These are phyloP conservation scores for Fusarium hainanense DNA, from an alignment of 2,329 filamentous ascomycete genomes.

Conservation along the genomic window DNA sequence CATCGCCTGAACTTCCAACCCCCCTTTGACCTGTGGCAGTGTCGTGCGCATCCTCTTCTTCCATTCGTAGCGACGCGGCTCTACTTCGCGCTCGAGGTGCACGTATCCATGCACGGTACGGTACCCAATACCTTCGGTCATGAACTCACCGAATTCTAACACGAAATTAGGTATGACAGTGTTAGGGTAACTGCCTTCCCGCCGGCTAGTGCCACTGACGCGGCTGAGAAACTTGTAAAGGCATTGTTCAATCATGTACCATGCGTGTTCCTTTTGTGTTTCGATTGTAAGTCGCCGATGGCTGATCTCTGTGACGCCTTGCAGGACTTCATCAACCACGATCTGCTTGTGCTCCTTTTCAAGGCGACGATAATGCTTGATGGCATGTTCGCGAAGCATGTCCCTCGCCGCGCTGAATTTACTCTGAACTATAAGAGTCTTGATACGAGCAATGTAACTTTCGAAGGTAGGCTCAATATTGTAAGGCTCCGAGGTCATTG, in stretches of 20 bases:
- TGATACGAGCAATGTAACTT: conserved; percentile 62
- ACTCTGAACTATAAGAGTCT: conserved; percentile 50
- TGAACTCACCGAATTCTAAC: conserved; percentile 50
- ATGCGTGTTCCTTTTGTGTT: conserved; percentile 49
- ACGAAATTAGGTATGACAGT: conserved; percentile 48
- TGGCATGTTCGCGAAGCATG: conserved; percentile 54
- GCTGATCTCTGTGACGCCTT: conserved; percentile 25
- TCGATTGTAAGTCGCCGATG: conserved; percentile 47
- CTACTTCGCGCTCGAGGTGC: conserved; percentile 40
- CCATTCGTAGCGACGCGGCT: conserved; percentile 41
- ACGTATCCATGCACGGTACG: conserved; percentile 50
- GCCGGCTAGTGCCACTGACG: conserved; percentile 32
- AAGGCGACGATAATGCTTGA: conserved; percentile 52
- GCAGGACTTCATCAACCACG: conserved; percentile 51
- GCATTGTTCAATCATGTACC: conserved; percentile 47
- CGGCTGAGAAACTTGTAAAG: conserved; percentile 45
- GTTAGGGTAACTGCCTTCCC: conserved; percentile 37
- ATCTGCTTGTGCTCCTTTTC: conserved; percentile 43
- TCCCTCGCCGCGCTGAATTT: conserved; percentile 49
- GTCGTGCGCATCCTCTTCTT: conserved; percentile 37
- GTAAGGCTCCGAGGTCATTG: conserved; percentile 69
- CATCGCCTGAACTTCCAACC: conserved; percentile 17
- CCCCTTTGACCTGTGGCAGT: conserved; percentile 43
- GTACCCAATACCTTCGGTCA: conserved; percentile 48
- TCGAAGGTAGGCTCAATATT: conserved; percentile 66